Conservation (phyloP, 768 basidiomycete species). For the Leccinum variicolor region DNA sequence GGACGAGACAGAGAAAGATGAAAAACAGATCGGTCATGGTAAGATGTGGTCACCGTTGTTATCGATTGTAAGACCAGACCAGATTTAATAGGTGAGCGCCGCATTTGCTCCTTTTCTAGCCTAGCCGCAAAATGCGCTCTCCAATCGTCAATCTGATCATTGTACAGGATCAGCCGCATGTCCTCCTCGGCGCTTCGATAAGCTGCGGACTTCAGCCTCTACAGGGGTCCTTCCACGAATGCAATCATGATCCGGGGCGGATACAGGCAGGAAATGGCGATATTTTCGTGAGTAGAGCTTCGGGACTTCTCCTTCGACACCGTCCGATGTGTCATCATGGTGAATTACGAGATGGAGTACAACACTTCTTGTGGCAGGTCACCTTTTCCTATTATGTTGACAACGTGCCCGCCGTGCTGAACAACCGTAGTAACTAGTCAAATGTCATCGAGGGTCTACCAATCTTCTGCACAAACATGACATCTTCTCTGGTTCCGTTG, state of each 20-base stretch:
- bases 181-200: neutral
- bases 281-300: neutral
- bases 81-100: neutral
- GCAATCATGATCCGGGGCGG: neutral
- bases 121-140: neutral
- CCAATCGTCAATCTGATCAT: neutral
- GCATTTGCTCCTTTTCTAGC: neutral
- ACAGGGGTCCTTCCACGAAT: neutral
- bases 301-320: neutral
- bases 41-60: neutral
- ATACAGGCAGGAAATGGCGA: neutral
- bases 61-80: neutral
- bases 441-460: neutral
- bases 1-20: neutral
- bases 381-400: neutral
- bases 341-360: neutral
- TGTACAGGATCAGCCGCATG: neutral
- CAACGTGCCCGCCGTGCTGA: neutral
- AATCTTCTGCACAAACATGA: neutral
- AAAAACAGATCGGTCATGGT: neutral
- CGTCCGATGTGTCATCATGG: too few relatives aligned
- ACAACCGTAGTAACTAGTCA: neutral
- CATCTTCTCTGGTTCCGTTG: neutral
- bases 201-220: neutral
- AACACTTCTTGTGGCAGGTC: neutral